Evolutionary conservation across 805 yeast genomes (phyloP), one percentile per base, ranked within the genome.

Genomic region (Yarrowia sp.): DNA sequence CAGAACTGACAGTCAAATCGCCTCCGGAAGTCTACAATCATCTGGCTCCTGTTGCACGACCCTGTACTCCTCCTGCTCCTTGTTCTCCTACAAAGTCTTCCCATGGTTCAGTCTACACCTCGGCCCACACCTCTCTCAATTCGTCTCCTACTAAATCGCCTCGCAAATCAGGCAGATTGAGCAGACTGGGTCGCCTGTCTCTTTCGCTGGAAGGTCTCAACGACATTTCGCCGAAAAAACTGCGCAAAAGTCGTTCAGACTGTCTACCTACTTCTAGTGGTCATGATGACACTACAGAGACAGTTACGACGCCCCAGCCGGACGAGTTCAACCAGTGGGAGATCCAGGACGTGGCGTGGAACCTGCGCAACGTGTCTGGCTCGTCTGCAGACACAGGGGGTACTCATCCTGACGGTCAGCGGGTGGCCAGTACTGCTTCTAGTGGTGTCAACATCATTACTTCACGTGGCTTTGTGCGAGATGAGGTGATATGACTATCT

Each of bases 241-340:
- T 58, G 63, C 38, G 63, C 10, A 58, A 58, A 14, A 43, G 38
- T 28, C n/a, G 51, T 10, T 58, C 63, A 10, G 63, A 41, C 8
- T 38, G 24, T 1, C 19, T 54, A 8, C 41, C 41, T 5, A 40
- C 28, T 1, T 19, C 19, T 10, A 16, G 32, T 22, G 58, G 33
- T 8, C 14, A 33, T 1, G 11, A 22, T 10, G 41, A 32, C 21
- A 8, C 49, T 10, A 36, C 38, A 2, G 58, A 21, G 30, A 26
- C 5, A 1, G 61, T 36, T 6, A 38, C 35, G n/a, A 54, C 61
- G 2, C 44, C 61, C 7, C 61, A 21, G 16, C 41, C 61, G 9
- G 63, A 58, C 22, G 63, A 58, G n/a, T 58, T 58, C 51, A 58
- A 58, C 44, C 63, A 58, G 22, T 58, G 63, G 63, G 63, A 58